A percentile compares a stretch with the other conserved stretches of the same genome.
phyloP scores from a whole-genome alignment of 768 basidiomycete species.

The Coprinellus aureogranulatus region DNA sequence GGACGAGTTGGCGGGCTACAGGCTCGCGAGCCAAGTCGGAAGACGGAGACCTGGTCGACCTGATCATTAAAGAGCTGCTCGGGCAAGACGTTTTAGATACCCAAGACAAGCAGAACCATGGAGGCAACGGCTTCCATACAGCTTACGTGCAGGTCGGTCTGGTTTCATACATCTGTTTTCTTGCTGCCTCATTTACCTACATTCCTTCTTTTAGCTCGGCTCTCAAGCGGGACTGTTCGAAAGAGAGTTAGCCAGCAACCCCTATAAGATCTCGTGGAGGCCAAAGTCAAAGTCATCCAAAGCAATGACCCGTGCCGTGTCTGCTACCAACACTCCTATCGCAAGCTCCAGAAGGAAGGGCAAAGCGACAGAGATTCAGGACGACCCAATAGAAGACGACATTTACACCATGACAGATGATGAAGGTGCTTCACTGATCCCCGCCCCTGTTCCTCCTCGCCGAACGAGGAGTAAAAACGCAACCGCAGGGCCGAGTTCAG shows the following conservation, averaged over 20 bases:
- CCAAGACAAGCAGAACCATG: not conserved
- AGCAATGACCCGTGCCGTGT: not conserved
- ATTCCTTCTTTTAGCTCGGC: not conserved
- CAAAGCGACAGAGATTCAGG: not conserved
- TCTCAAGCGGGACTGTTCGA: not conserved
- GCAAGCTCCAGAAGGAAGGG: not conserved
- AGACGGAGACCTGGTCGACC: not conserved
- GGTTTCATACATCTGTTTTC: not conserved
- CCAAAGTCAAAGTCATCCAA: not conserved
- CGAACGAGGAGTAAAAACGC: not conserved
- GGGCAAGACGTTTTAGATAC: not conserved
- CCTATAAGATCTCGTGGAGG: not conserved
- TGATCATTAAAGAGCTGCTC: constrained; percentile 1
- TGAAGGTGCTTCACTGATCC: not conserved
- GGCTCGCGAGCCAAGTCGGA: not conserved
- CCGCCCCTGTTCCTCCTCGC: not conserved
- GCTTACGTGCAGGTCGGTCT: not conserved
- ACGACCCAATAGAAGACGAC: constrained; percentile 10
- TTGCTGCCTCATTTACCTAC: not conserved
- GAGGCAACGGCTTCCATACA: not conserved
- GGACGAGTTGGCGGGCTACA: not conserved
- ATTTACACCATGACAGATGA: constrained; percentile 2
- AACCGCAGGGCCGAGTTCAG: not conserved
- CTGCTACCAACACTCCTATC: not conserved
- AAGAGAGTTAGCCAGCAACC: not conserved